A percentile compares a stretch with the other conserved stretches of the same genome.
phyloP scores from a whole-genome alignment of 2,329 filamentous ascomycete species.

The Orbilia ellipsospora region DNA sequence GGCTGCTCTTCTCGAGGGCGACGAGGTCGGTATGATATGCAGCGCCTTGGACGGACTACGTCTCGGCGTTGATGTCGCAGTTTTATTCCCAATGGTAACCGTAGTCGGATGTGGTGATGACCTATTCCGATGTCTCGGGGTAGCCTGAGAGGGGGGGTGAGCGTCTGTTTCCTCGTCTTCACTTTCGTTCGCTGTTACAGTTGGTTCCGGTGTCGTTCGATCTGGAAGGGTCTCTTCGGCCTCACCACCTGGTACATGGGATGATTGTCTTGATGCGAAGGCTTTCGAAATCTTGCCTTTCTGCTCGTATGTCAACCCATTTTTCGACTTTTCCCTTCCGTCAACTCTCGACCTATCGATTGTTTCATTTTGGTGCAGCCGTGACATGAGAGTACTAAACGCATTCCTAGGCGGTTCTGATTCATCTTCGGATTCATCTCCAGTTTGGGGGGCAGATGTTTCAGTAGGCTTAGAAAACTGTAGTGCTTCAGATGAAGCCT shows the following conservation, averaged over 20 bases:
- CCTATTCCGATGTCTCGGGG: slow-evolving; percentile 66
- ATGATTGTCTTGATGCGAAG: slow-evolving; percentile 27
- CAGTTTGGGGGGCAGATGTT: neutral
- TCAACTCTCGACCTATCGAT: slow-evolving; percentile 12
- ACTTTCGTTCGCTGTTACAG: neutral
- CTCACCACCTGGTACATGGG: slow-evolving; percentile 22
- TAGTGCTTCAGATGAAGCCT: neutral
- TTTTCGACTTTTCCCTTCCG: slow-evolving; percentile 12
- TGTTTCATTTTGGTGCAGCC: slow-evolving; percentile 13
- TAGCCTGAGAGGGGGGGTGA: slow-evolving; percentile 51
- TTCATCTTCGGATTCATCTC: slow-evolving; percentile 9
- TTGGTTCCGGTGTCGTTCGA: neutral
- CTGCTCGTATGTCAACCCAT: slow-evolving; percentile 35
- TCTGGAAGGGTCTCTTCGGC: neutral
- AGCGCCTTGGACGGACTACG: slow-evolving; percentile 52
- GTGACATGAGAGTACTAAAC: slow-evolving; percentile 28
- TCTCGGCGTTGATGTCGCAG: slow-evolving; percentile 70
- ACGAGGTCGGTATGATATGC: slow-evolving; percentile 57
- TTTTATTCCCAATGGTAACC: slow-evolving; percentile 78
- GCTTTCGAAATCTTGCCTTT: slow-evolving; percentile 52
- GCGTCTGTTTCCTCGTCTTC: slow-evolving; percentile 21
- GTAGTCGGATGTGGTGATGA: slow-evolving; percentile 74
- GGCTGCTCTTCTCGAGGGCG: slow-evolving; percentile 66
- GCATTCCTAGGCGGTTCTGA: slow-evolving; percentile 10
- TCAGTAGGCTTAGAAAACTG: slow-evolving; percentile 4